Base-by-base conservation (phyloP, 2,329 filamentous ascomycete genomes). In the Colletotrichum agaves region DNA sequence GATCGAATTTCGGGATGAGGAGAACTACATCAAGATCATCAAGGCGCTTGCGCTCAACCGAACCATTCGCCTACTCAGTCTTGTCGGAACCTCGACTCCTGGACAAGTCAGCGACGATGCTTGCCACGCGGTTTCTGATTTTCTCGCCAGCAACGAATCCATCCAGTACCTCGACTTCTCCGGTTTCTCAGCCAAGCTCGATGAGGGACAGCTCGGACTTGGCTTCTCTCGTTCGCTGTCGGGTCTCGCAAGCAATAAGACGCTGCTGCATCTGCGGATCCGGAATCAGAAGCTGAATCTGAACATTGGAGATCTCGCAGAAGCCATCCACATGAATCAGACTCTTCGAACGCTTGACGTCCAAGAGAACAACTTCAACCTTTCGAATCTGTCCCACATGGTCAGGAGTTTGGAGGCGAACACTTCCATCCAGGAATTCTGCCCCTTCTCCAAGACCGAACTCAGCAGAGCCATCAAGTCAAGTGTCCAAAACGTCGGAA, bases 151-250 rank as follows among this genome's bases (percentile, higher is more conserved):
- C 27, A 88, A 88, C 73, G 74, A 76, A 7, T 83, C 82, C 0
- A 76, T 88, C 49, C 82, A 79, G n/a, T 87, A 80, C 63, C 79
- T 88, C 2, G 86, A 88, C 70, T 76, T 88, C 7, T 88, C 86
- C 0, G 86, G 86, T 2, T 88, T 84, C 72, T 83, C 83, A 52
- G 84, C 85, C 49, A 88, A 87, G 73, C 77, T 88, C 6, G 86
- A 88, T 70, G 86, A 88, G 69, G 83, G 84, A 0, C 83, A 86
- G 66, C 79, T 88, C 10, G 85, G 85, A 15, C 82, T 79, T 64
- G 84, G 84, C 8, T 85, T 88, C 66, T 85, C 84, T 0, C 82
- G 80, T 39, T 81, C 85, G 0, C 76, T 88, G 27, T 77, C 78
- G 19, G 84, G 84, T 21, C 78, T 87, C 35, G 79, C 78, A 33